Base-by-base conservation (phyloP, 2,329 filamentous ascomycete genomes). In the Hymenoscyphus occultus region DNA sequence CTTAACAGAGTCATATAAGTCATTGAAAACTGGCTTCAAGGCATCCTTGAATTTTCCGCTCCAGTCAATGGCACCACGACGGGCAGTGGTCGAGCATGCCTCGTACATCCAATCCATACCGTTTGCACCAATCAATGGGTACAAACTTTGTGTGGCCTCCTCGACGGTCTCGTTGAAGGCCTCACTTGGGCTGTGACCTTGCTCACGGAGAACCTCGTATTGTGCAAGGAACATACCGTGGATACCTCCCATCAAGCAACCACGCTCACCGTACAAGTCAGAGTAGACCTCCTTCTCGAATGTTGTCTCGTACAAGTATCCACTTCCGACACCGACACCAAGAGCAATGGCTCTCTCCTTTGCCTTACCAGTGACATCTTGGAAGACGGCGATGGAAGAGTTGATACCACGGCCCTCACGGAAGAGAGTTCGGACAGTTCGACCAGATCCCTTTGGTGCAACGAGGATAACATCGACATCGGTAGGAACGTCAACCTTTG, bases 81-180 rank as follows among this genome's bases (percentile, higher is more conserved):
- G 92, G 77, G 95, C 95, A 66, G 95, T 99, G 78, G 95, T 99
- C 70, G 94, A 98, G 91, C 95, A 99, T 73, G 95, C 95, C 80
- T 94, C 93, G 85, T 96, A 99, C 95, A 99, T 99, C 93, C 96
- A 99, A 86, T 99, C 95, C 95, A 99, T 98, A 78, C 95, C 95
- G 83, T 98, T 91, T 82, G 87, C 88, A 78, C 94, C 95, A 77
- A 99, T 99, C 78, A 99, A 86, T 71, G 95, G 95, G 87, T 99
- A 99, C 77, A 99, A 86, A 73, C 88, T 92, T 87, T 99, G 95
- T 62, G 95, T 99, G 72, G 95, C 95, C 87, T 99, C 95, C 87
- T 99, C 95, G 73, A 99, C 95, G 73, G 95, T 99, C 92, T 99
- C 95, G 88, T 99, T 99, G 90, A 99, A 99, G 73, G 95, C 95